Percentiles rank a stretch among this genome's conserved stretches.
phyloP scores from a whole-genome alignment of 2,329 filamentous ascomycete species.

The Lecanosticta acicola region DNA sequence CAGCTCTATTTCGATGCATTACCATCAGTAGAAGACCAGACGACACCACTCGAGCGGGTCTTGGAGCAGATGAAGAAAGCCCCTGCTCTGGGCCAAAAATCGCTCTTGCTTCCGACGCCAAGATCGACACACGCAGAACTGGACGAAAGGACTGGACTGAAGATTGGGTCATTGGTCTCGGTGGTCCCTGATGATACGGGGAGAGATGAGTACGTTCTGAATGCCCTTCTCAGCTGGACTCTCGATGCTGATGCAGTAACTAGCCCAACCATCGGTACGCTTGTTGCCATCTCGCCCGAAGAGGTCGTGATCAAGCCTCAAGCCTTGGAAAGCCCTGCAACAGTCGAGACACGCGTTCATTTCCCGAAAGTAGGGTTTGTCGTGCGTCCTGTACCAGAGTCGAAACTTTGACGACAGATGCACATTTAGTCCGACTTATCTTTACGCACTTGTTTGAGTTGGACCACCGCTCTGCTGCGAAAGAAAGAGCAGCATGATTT shows the following conservation, averaged over 20 bases:
- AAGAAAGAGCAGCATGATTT: no score
- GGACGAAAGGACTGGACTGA: conserved; percentile 30
- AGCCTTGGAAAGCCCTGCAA: conserved; percentile 21
- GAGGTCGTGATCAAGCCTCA: conserved; percentile 37
- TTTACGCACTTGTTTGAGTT: no score
- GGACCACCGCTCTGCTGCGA: no score
- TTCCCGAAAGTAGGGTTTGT: conserved; percentile 39
- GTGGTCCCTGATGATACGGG: conserved; percentile 40
- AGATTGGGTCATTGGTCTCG: conserved; percentile 28
- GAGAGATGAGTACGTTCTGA: conserved; percentile 25
- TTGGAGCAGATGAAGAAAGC: conserved; percentile 25
- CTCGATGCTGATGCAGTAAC: not conserved
- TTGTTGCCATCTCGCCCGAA: conserved; percentile 37
- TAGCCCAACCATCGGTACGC: conserved; percentile 33
- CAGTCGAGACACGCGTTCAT: conserved; percentile 35
- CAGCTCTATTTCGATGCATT: conserved; percentile 31
- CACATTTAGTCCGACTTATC: no score
- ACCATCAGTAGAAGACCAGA: conserved; percentile 25
- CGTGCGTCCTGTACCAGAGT: conserved; percentile 24
- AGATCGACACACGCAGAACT: conserved; percentile 24
- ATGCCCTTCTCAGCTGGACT: not conserved
- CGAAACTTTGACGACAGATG: no score
- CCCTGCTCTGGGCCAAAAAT: conserved; percentile 20
- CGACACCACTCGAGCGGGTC: conserved; percentile 19
- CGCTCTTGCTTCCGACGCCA: conserved; percentile 30